These are phyloP conservation scores for Kwoniella europaea DNA, from an alignment of 768 basidiomycete species.

Conservation along the genomic window DNA sequence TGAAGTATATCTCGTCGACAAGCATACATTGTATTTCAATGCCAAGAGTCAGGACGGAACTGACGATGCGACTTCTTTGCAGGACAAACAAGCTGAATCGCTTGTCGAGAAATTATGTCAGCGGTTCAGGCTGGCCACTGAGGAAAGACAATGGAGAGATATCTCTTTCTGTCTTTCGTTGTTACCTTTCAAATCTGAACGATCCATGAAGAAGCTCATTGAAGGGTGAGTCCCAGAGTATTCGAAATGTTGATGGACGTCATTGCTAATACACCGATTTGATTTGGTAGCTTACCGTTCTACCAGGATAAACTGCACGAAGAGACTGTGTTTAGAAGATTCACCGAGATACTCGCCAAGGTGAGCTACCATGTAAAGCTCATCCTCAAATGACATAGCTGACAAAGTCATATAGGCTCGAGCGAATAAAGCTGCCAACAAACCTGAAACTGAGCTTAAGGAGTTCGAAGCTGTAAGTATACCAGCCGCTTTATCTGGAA, in stretches of 20 bases:
- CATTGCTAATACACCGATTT: constrained; percentile 1
- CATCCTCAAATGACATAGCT: neutral
- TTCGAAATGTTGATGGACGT: neutral
- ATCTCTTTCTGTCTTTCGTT: constrained; percentile 94
- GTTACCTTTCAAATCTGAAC: constrained; percentile 94
- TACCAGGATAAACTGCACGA: constrained; percentile 98
- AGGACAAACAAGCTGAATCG: constrained; percentile 98
- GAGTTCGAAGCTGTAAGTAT: constrained; percentile 82
- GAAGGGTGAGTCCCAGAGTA: constrained; percentile 64
- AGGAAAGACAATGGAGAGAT: constrained; percentile 94
- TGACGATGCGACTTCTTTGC: constrained; percentile 4
- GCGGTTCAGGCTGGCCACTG: constrained; percentile 84
- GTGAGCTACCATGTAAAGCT: constrained; percentile 58
- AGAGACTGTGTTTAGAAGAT: constrained; percentile 74
- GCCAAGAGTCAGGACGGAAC: neutral
- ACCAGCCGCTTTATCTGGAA: neutral
- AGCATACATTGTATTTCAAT: no score
- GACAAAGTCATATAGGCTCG: constrained; percentile 65
- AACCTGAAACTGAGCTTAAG: constrained; percentile 88
- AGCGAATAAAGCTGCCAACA: constrained; percentile 87
- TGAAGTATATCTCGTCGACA: neutral
- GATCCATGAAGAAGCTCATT: constrained; percentile 92
- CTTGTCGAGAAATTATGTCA: constrained; percentile 98
- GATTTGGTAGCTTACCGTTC: constrained; percentile 67
- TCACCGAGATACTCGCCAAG: constrained; percentile 90